Conservation (phyloP, 2,329 filamentous ascomycete species). For the Aschersonia sp. region DNA sequence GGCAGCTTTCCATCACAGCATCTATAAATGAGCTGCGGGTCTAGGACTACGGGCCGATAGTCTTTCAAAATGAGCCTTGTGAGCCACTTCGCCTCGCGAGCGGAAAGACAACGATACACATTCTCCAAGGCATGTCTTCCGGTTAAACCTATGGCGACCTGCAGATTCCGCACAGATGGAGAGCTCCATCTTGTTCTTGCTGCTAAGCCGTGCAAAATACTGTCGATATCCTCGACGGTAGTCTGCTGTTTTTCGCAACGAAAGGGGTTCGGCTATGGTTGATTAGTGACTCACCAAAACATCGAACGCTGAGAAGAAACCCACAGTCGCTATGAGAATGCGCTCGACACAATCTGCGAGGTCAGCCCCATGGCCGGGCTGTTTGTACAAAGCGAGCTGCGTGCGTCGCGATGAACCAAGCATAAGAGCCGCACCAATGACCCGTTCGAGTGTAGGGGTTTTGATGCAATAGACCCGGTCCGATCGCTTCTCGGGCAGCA, state of each 20-base stretch:
- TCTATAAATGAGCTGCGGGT: conserved; percentile 37
- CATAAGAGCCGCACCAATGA: conserved; percentile 52
- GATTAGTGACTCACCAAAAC: neutral
- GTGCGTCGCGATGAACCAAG: conserved; percentile 46
- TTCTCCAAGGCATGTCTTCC: conserved; percentile 32
- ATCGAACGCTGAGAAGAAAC: conserved; percentile 7
- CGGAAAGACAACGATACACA: conserved; percentile 44
- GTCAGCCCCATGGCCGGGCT: conserved; percentile 43
- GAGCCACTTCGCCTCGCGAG: conserved; percentile 75
- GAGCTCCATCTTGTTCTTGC: conserved; percentile 58
- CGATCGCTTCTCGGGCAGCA: conserved; percentile 61
- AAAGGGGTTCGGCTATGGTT: conserved; percentile 27
- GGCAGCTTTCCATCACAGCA: conserved; percentile 58
- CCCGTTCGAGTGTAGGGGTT: conserved; percentile 41
- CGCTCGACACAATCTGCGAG: conserved; percentile 57
- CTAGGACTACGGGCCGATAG: conserved; percentile 51
- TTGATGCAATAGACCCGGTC: conserved; percentile 68
- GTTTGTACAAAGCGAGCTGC: conserved; percentile 48
- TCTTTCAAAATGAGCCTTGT: conserved; percentile 67
- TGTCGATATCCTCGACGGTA: conserved; percentile 60
- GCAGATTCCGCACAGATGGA: conserved; percentile 34
- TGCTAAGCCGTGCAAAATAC: conserved; percentile 49
- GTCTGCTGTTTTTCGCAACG: conserved; percentile 24
- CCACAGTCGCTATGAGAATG: conserved; percentile 45
- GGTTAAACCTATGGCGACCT: conserved; percentile 8